Evolutionary conservation across 306 rosid species (phyloP).

Genomic region (Castanospermum australe): DNA sequence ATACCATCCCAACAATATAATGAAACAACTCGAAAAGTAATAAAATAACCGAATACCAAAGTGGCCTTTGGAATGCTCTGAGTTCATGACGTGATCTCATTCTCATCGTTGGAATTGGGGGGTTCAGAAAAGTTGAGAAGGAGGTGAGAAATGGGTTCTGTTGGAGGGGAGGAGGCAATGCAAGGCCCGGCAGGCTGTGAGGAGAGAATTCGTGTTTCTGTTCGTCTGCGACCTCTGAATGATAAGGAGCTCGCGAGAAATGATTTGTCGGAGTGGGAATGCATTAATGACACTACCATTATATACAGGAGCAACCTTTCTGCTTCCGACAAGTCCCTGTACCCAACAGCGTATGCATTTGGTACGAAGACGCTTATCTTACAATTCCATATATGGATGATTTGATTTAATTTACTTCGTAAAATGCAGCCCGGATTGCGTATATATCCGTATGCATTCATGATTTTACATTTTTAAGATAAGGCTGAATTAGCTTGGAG

Average conservation of each 20-base stretch:
- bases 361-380: slow-evolving; percentile 55
- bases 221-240: slow-evolving; percentile 83
- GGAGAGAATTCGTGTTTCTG: slow-evolving; percentile 85
- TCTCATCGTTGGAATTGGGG: slow-evolving; percentile 36
- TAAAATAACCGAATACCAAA: slow-evolving; percentile 25
- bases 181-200: slow-evolving; percentile 36
- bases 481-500: not conserved
- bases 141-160: slow-evolving; percentile 59
- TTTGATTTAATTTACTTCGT: not conserved
- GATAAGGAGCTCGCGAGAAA: slow-evolving; percentile 65
- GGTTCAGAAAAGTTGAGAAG: slow-evolving; percentile 26
- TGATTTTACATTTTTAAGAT: slow-evolving; percentile 3
- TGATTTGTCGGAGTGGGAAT: slow-evolving; percentile 95
- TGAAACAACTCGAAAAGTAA: slow-evolving; percentile 27
- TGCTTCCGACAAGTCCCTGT: slow-evolving; percentile 85
- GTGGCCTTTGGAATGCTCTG: slow-evolving; percentile 28
- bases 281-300: slow-evolving; percentile 75
- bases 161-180: slow-evolving; percentile 55
- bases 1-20: slow-evolving; percentile 30
- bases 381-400: not conserved
- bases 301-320: slow-evolving; percentile 78
- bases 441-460: not conserved
- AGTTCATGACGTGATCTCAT: slow-evolving; percentile 27
- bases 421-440: not conserved
- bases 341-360: slow-evolving; percentile 82